phyloP scores from a whole-genome alignment of 768 basidiomycete genomes.

The Pleurotus eryngii region DNA sequence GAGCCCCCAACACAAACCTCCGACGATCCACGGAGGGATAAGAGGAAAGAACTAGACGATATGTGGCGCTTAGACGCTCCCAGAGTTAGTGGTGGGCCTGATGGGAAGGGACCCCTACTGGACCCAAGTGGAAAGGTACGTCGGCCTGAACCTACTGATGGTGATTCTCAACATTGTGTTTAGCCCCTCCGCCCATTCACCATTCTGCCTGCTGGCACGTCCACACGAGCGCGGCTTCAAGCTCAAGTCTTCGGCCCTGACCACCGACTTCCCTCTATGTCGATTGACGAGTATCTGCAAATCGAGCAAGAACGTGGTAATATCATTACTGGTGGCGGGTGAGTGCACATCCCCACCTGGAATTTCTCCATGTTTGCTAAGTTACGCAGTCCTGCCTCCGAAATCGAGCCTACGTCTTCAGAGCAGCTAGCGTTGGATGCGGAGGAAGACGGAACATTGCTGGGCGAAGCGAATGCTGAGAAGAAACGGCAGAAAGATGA shows the following conservation, averaged over 20 bases:
- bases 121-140: conserved; percentile 75
- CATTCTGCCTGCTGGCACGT: conserved; percentile 71
- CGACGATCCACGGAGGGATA: conserved; percentile 37
- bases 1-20: conserved; percentile 28
- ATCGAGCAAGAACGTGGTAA: conserved; percentile 83
- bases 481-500: conserved; percentile 83
- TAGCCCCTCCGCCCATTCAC: conserved; percentile 92
- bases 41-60: conserved; percentile 41
- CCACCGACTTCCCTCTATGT: conserved; percentile 90
- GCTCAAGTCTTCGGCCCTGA: conserved; percentile 81
- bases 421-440: conserved; percentile 78
- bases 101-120: conserved; percentile 61
- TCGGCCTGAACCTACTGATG: background rate
- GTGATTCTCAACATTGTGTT: conserved; percentile 6
- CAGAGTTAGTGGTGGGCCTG: conserved; percentile 35
- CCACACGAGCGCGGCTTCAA: conserved; percentile 70
- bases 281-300: conserved; percentile 90
- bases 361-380: background rate
- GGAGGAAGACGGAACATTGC: conserved; percentile 77
- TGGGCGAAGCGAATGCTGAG: conserved; percentile 68
- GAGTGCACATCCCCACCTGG: conserved; percentile 23
- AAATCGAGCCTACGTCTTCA: conserved; percentile 62
- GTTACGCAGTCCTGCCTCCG: conserved; percentile 56
- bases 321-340: conserved; percentile 87
- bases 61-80: conserved; percentile 75